Evolutionary conservation across 2,329 filamentous ascomycete genomes (phyloP), one percentile per base, ranked within the genome.

Genomic region (Talaromyces funiculosus): DNA sequence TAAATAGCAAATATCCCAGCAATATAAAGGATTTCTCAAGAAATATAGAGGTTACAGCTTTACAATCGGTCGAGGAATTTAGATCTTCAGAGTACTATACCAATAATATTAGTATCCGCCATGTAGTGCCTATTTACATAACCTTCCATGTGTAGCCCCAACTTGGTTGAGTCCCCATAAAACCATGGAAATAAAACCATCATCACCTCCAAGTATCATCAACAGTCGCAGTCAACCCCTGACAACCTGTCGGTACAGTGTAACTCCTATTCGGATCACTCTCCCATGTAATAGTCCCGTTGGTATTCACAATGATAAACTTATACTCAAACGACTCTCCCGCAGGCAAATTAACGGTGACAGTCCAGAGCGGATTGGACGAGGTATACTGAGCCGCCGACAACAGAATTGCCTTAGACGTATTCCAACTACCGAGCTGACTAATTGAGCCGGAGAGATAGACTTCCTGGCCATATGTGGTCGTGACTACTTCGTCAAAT

Each of bases 241-340:
- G 57, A 64, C 77, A 78, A 24, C 67, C 71, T 26, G 64, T 68
- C 1, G 75, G 73, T 18, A 81, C 75, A 0, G 72, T 76, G 61
- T 74, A 80, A 29, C 62, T 68, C 33, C 75, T 71, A 62, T 80
- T 78, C 3, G 77, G 74, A 64, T 87, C 87, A 51, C 75, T 78
- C 75, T 91, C 88, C 87, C 88, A 90, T 1, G 73, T 78, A 10
- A 88, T 72, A 0, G 74, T 75, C 0, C 85, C 83, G 65, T 82
- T 80, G 0, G 73, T 77, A 45, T 87, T 80, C 53, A 83, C 81
- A 66, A 90, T 81, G 31, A 61, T 42, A 68, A 84, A 91, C 76
- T 90, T 90, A 72, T 90, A 90, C 75, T 85, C 67, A 47, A 90
- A 77, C 3, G 72, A 74, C 54, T 78, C 77, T 2, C 87, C 87